Percentiles rank a stretch among this genome's conserved stretches.
These are phyloP conservation scores for Fusarium stilboides DNA, from an alignment of 2,329 filamentous ascomycete species.

Conservation along the genomic window DNA sequence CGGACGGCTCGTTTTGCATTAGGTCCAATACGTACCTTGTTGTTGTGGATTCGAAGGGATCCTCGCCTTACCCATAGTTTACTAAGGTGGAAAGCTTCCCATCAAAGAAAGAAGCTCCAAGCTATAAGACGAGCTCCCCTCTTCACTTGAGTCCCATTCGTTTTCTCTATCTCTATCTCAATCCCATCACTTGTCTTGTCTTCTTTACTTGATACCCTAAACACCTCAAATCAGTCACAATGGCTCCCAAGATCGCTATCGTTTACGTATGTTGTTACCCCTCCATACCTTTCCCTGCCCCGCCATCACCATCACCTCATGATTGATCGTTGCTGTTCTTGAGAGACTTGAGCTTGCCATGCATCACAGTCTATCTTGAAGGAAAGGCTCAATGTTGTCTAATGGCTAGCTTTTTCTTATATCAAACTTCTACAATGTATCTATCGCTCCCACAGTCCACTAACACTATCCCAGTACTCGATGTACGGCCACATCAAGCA, in stretches of 20 bases:
- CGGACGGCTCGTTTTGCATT: conserved; percentile 5
- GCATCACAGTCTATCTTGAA: neutral
- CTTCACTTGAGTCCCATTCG: conserved; percentile 3
- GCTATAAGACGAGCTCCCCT: conserved; percentile 48
- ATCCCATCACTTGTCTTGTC: conserved; percentile 13
- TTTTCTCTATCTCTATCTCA: conserved; percentile 3
- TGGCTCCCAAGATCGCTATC: conserved; percentile 94
- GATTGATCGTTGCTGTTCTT: conserved; percentile 11
- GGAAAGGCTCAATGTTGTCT: neutral
- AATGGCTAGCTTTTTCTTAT: conserved; percentile 1
- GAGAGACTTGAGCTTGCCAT: conserved; percentile 3
- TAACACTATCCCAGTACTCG: conserved; percentile 77
- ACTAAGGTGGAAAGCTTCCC: conserved; percentile 19
- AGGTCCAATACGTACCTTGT: conserved; percentile 24
- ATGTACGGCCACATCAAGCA: conserved; percentile 92
- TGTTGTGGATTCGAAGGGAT: conserved; percentile 20
- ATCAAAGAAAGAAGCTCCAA: conserved; percentile 13
- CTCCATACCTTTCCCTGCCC: conserved; percentile 16
- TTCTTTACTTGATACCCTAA: conserved; percentile 30
- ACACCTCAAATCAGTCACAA: conserved; percentile 60
- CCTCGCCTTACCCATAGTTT: neutral
- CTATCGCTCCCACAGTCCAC: neutral
- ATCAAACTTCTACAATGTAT: conserved; percentile 1
- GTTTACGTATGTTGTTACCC: conserved; percentile 77
- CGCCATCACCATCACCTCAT: conserved; percentile 15